phyloP scores from a whole-genome alignment of 257 asterid genomes.

The Solanum pennellii region DNA sequence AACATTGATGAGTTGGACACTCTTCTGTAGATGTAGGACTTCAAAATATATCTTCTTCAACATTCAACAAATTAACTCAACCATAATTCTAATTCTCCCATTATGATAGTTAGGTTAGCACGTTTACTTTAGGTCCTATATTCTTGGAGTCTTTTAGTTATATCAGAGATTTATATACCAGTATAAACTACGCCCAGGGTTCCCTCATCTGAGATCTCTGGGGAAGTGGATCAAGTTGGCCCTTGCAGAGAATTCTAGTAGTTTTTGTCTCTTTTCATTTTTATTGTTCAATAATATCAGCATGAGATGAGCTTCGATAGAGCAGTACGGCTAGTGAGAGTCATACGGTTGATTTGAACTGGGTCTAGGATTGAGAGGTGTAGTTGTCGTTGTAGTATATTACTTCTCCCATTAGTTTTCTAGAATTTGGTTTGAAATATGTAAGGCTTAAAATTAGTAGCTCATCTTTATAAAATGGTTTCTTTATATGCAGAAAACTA shows the following conservation, averaged over 20 bases:
- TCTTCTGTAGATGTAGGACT: not conserved
- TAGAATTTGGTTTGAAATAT: not conserved
- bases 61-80: not conserved
- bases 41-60: not conserved
- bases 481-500: conserved; percentile 35
- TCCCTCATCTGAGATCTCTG: no score
- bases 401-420: not conserved
- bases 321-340: not conserved
- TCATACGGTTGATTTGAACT: not conserved
- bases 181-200: not conserved
- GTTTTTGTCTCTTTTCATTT: not conserved
- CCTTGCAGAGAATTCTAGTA: not conserved
- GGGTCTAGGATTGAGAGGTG: not conserved
- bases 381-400: not conserved
- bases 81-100: not conserved
- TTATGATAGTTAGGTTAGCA: not conserved
- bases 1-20: not conserved
- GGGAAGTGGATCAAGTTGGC: no score
- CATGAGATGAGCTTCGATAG: not conserved
- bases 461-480: not conserved
- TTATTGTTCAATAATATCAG: not conserved
- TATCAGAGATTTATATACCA: not conserved
- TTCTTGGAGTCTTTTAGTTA: not conserved
- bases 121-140: not conserved
- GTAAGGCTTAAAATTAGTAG: not conserved